Percentiles rank a stretch among this genome's conserved stretches.
Evolutionary conservation across 139 green algal genomes (phyloP).

Genomic region (Dunaliella sp.): DNA sequence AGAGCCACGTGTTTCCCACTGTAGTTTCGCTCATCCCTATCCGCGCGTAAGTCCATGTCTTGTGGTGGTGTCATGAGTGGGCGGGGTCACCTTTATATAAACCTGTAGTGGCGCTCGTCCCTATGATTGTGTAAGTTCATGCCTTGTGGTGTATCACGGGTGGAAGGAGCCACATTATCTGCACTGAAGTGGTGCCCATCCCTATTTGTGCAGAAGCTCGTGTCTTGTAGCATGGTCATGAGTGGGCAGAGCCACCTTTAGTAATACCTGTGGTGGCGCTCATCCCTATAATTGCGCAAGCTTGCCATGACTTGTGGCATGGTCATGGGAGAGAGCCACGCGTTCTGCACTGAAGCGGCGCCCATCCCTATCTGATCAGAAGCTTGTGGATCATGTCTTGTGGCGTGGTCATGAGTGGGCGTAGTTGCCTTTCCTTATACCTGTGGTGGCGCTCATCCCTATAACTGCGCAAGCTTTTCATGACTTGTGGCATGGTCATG

Average conservation of each 20-base stretch:
- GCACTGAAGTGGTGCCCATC: too few species aligned
- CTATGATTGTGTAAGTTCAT: constrained; percentile 17
- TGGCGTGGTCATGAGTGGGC: too few species aligned
- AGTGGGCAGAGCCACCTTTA: constrained; percentile 59
- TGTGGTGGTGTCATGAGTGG: constrained; percentile 34
- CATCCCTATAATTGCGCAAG: constrained; percentile 45
- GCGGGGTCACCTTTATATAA: constrained; percentile 54
- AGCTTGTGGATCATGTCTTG: constrained; percentile 22
- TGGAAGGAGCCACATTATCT: too few species aligned
- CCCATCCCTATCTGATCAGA: background rate
- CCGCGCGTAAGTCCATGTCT: background rate
- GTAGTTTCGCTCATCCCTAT: background rate
- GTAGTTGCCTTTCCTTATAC: constrained; percentile 71
- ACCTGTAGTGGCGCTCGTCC: constrained; percentile 80
- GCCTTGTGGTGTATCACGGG: too few species aligned
- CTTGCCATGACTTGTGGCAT: too few species aligned
- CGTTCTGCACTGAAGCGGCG: too few species aligned
- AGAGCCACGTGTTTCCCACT: background rate
- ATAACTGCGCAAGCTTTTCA: background rate
- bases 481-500: background rate
- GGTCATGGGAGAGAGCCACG: too few species aligned
- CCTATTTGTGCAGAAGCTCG: background rate
- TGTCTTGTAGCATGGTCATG: too few species aligned
- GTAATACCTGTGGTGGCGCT: constrained; percentile 82
- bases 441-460: constrained; percentile 62